phyloP scores from a whole-genome alignment of 345 rosid species.

The Gossypium longicalyx region DNA sequence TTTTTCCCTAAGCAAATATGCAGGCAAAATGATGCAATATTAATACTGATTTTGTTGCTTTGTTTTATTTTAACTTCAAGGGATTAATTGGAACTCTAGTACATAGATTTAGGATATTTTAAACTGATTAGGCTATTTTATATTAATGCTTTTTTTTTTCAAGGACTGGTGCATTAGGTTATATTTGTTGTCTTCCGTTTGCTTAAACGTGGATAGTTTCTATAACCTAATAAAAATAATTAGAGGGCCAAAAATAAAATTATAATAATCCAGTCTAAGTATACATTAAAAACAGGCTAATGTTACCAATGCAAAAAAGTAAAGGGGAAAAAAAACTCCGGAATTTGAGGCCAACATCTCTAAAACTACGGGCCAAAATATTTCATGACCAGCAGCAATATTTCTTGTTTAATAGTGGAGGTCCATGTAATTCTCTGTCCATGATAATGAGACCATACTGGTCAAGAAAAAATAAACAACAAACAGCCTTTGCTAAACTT shows the following conservation, averaged over 20 bases:
- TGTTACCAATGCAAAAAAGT: not conserved
- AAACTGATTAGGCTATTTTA: not conserved
- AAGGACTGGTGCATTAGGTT: not conserved
- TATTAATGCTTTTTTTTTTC: not conserved
- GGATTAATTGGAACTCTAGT: not conserved
- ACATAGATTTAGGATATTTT: slow-evolving; percentile 2
- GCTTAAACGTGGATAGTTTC: not conserved
- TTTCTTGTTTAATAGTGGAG: not conserved
- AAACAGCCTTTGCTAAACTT: not conserved
- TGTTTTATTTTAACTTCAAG: not conserved
- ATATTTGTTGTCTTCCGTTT: not conserved
- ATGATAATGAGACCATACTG: not conserved
- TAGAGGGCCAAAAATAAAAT: not conserved
- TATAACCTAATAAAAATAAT: not conserved
- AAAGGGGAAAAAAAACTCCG: not conserved
- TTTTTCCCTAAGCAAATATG: not conserved
- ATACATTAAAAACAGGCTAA: not conserved
- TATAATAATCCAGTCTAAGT: not conserved
- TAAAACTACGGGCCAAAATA: not conserved
- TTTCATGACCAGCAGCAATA: not conserved
- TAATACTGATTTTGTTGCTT: not conserved
- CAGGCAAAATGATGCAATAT: not conserved
- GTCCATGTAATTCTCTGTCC: not conserved
- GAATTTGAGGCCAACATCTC: not conserved
- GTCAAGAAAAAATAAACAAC: not conserved